Evolutionary conservation across 805 yeast species (phyloP), one percentile per base, ranked within the genome.

Genomic region (Metschnikowia drakensbergensis): DNA sequence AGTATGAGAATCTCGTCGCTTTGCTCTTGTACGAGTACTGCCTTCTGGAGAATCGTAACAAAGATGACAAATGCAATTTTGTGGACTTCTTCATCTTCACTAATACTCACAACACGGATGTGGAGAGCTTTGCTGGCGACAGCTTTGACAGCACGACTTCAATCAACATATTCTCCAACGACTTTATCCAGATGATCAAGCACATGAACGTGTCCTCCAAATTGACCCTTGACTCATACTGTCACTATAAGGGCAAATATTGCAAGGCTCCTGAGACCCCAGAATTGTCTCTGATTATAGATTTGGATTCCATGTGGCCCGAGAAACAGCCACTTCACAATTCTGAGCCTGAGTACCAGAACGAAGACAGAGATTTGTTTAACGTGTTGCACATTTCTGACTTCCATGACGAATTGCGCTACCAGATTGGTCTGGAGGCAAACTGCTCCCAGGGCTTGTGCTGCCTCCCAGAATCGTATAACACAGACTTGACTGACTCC

Each of bases 341-440:
- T 28, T 45, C 50, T 11, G 66, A 68, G 48, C 75, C 76, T 10
- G 52, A 39, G 8, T 70, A 68, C 57, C 58, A 63, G 49, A 56
- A 54, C 25, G 13, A 31, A 9, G 43, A 63, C 29, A 51, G 60
- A 22, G 61, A 74, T 48, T 68, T 73, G 1, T 79, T 83, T 63
- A 79, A 82, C 50, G 88, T 82, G 4, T 67, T 84, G 51, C 91
- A 84, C 55, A 57, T 84, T 30, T 76, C 84, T 17, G 90, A 84
- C 59, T 80, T 84, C 64, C 89, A 84, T 62, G 64, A 82, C 41
- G 80, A 83, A 59, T 62, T 77, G 47, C 78, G 79, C 53, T 81
- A 77, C 61, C 62, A 69, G 23, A 65, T 78, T 9, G 85, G 84
- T 30, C 62, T 77, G 4, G 86, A 81, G 61, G 77, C 77, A n/a